These are phyloP conservation scores for Codiaeum variegatum DNA, from an alignment of 441 rosid species.

Conservation along the genomic window DNA sequence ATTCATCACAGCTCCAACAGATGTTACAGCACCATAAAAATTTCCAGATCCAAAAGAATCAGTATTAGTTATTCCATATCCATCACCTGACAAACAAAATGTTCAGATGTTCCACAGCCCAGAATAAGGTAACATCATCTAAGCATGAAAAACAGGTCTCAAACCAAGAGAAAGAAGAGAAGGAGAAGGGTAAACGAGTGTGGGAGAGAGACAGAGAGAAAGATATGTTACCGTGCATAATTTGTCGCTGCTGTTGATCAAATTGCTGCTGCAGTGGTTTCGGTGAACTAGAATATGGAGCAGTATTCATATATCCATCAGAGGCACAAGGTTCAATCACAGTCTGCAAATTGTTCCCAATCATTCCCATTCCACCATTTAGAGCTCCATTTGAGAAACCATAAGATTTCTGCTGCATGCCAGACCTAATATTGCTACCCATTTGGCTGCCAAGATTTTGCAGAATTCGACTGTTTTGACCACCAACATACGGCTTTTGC, in stretches of 20 bases:
- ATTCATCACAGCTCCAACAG: slow-evolving; percentile 62
- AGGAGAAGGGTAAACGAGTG: background rate
- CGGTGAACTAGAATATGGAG: slow-evolving; percentile 53
- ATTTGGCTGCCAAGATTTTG: slow-evolving; percentile 83
- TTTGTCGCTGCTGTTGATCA: slow-evolving; percentile 67
- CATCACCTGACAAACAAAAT: slow-evolving; percentile 65
- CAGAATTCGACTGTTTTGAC: slow-evolving; percentile 73
- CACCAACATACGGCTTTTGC: slow-evolving; percentile 66
- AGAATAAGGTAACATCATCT: background rate
- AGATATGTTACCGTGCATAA: slow-evolving; percentile 56
- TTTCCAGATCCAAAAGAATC: slow-evolving; percentile 73
- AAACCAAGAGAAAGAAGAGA: background rate
- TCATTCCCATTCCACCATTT: slow-evolving; percentile 71
- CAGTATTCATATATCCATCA: slow-evolving; percentile 46
- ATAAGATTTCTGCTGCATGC: slow-evolving; percentile 79
- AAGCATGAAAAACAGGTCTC: background rate
- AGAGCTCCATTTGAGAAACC: slow-evolving; percentile 65
- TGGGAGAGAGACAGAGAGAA: slow-evolving; percentile 7
- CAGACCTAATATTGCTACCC: slow-evolving; percentile 68
- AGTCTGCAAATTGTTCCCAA: slow-evolving; percentile 51
- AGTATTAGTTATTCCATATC: slow-evolving; percentile 54
- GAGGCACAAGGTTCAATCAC: slow-evolving; percentile 60
- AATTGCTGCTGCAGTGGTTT: slow-evolving; percentile 69
- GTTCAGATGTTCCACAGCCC: slow-evolving; percentile 3
- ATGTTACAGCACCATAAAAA: slow-evolving; percentile 55